Base-by-base conservation (phyloP, 352 stramenopile genomes). In the Globisporangium megalacanthum region DNA sequence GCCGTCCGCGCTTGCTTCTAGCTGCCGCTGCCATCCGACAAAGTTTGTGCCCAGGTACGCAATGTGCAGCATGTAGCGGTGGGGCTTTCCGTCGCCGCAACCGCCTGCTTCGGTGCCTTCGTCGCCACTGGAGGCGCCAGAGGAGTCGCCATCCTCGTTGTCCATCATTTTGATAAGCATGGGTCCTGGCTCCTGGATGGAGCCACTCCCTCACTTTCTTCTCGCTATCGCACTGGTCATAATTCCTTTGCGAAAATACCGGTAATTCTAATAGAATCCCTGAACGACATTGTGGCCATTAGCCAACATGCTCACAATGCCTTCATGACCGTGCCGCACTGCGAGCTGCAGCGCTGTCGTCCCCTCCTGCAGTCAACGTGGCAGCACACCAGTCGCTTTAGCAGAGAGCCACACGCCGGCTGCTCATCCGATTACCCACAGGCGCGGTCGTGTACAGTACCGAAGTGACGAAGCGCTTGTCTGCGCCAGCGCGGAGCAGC, bases 1-100 rank as follows among this genome's bases (percentile, higher is more conserved):
- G n/a, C 79, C 74, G 14, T 60, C 64, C 20, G 58, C 77, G 60
- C 73, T 84, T 66, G 63, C 71, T 13, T 75, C 64, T 37, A 64
- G 61, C 59, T 92, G 83, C 22, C 85, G 72, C 61, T 95, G 85
- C 85, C 85, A 95, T 6, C 85, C 85, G 8, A 93, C 72, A 39
- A 89, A 87, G 13, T 70, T 79, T 36, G 77, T 82, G 10, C 85
- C 85, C 31, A 79, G 75, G 67, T 95, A 95, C 36, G 81, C 80
- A 49, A 93, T 79, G 60, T 91, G 81, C 49, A 91, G 62, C 35
- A 71, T 83, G 52, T 86, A 91, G 36, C 75, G 77, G 68, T 62
- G 49, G 19, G 14, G 29, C 15, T 25, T 42, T 48, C 5, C 15
- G 11, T 31, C 44, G 31, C 7, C 15, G n/a, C 35, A 8, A 39